Conservation (phyloP, 2,329 filamentous ascomycete genomes). For the Teratosphaeria gauchensis region DNA sequence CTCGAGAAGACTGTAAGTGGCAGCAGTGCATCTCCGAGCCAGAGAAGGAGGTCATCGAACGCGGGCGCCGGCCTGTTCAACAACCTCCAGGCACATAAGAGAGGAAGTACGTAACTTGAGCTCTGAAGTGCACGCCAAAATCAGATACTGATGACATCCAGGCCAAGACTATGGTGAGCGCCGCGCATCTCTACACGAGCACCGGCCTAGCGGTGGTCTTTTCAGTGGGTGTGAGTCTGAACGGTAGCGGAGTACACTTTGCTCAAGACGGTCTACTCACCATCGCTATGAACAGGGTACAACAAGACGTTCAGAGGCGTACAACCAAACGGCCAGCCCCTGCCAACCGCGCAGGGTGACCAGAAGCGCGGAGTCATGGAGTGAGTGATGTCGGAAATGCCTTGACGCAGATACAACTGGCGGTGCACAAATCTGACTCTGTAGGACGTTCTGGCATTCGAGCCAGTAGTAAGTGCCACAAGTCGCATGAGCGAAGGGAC, state of each 20-base stretch:
- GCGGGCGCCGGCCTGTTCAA: conserved; percentile 13
- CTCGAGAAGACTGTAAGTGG: conserved; percentile 17
- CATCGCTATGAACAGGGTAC: conserved; percentile 8
- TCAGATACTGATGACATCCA: no score
- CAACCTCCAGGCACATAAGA: conserved; percentile 20
- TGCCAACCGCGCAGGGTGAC: no score
- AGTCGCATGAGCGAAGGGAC: neutral
- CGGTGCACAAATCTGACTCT: no score
- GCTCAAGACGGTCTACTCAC: no score
- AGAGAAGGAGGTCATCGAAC: conserved; percentile 10
- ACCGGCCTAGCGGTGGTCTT: conserved; percentile 8
- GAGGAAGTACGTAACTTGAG: conserved; percentile 12
- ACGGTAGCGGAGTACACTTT: no score
- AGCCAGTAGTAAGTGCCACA: no score
- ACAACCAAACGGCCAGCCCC: neutral
- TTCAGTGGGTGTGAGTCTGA: conserved; percentile 8
- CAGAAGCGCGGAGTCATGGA: no score
- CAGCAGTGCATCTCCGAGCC: conserved; percentile 3
- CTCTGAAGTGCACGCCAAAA: no score
- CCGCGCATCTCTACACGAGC: conserved; percentile 18
- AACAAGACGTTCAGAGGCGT: conserved; percentile 21
- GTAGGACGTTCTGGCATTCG: no score
- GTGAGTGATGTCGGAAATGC: no score
- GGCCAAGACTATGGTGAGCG: conserved; percentile 21
- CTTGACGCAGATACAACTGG: no score